Percentiles rank a stretch among this genome's conserved stretches.
phyloP scores from a whole-genome alignment of 176 grass and related monocot species.

The Bromus sterilis region DNA sequence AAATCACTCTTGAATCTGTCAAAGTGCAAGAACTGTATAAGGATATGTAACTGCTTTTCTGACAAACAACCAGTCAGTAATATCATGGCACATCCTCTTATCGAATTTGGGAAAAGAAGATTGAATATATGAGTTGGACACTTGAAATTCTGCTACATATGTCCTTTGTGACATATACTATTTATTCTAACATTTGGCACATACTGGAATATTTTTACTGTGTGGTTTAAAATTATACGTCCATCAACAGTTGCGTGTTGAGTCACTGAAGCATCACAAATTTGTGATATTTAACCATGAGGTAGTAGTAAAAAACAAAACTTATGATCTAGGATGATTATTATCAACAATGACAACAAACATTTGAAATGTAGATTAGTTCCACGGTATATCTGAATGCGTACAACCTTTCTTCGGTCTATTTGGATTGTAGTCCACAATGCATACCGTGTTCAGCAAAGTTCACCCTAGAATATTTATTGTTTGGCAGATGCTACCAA shows the following conservation, averaged over 20 bases:
- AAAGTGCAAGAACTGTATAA: conserved; percentile 39
- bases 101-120: conserved; percentile 19
- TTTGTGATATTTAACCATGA: not conserved
- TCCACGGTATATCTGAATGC: not conserved
- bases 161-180: not conserved
- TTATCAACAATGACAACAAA: not conserved
- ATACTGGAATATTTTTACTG: not conserved
- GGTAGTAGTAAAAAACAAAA: not conserved
- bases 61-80: conserved; percentile 20
- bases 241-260: not conserved
- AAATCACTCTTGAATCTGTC: conserved; percentile 22
- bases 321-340: not conserved
- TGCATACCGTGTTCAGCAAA: not conserved
- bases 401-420: not conserved
- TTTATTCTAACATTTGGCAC: not conserved
- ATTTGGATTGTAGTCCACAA: not conserved
- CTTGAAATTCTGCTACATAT: conserved; percentile 11
- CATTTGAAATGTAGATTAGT: not conserved
- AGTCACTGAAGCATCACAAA: not conserved
- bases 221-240: conserved; percentile 2
- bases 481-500: not conserved
- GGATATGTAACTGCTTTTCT: conserved; percentile 26
- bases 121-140: conserved; percentile 16
- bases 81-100: conserved; percentile 13
- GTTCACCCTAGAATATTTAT: not conserved